Conservation (phyloP, 1,139 yeast species). For the Pneumocystis oryctolagi region DNA sequence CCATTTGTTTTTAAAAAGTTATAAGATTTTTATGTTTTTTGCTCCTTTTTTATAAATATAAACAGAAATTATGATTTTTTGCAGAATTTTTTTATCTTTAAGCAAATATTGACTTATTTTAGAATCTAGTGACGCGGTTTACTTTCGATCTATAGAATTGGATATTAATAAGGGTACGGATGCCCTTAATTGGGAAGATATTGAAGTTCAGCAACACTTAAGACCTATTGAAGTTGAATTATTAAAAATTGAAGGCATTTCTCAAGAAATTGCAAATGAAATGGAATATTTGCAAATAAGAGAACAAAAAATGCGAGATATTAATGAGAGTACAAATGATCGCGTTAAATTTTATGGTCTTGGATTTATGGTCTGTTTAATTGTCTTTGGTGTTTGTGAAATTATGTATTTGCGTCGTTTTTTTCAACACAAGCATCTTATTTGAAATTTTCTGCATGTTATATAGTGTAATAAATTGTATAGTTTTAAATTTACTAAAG, state of each 20-base stretch:
- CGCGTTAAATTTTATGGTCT: conserved; percentile 70
- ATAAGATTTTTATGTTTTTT: not conserved
- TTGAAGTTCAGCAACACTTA: conserved; percentile 83
- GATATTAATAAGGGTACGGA: conserved; percentile 92
- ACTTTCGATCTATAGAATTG: conserved; percentile 48
- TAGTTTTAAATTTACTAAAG: not conserved
- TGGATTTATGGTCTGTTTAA: conserved; percentile 47
- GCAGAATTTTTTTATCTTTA: not conserved
- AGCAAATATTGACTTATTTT: not conserved
- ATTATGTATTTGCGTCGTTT: conserved; percentile 11
- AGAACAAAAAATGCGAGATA: conserved; percentile 86
- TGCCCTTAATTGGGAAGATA: conserved; percentile 94
- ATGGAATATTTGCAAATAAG: conserved; percentile 69
- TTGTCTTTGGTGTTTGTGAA: conserved; percentile 76
- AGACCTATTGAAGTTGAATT: conserved; percentile 85
- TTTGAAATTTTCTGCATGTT: not conserved
- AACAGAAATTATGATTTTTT: not conserved
- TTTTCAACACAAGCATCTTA: conserved; percentile 13
- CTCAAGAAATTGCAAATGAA: conserved; percentile 64
- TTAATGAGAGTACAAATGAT: conserved; percentile 83
- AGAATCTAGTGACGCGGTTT: conserved; percentile 5
- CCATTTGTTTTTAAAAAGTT: not conserved
- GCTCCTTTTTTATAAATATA: not conserved
- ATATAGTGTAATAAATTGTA: not conserved
- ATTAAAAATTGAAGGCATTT: conserved; percentile 65